These are phyloP conservation scores for Fusarium ambrosium DNA, from an alignment of 2,329 filamentous ascomycete species.

Conservation along the genomic window DNA sequence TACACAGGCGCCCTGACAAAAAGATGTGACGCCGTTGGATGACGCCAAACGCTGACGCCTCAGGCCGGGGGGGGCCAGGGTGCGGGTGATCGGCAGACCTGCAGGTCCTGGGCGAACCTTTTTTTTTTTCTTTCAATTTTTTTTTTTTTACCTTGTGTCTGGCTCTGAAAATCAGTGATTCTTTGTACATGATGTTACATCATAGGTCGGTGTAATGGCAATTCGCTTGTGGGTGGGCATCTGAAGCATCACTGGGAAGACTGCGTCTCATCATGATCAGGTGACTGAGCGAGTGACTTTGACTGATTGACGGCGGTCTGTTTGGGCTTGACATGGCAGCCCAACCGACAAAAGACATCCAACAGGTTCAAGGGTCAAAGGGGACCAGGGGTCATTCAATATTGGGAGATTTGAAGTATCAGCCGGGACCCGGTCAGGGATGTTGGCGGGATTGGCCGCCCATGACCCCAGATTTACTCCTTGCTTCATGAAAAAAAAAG, in stretches of 20 bases:
- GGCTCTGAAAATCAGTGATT: neutral
- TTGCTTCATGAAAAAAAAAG: slow-evolving; percentile 1
- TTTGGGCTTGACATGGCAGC: slow-evolving; percentile 1
- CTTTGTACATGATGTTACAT: slow-evolving; percentile 26
- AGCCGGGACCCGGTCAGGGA: neutral
- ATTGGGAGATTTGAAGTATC: neutral
- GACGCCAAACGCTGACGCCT: slow-evolving; percentile 18
- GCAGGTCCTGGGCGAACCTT: slow-evolving; percentile 4
- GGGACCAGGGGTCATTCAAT: neutral
- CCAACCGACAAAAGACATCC: neutral
- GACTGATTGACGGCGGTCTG: neutral
- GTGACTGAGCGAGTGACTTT: slow-evolving; percentile 6
- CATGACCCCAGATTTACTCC: slow-evolving; percentile 1
- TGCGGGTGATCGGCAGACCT: slow-evolving; percentile 29
- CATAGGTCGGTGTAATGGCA: slow-evolving; percentile 4
- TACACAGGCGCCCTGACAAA: neutral
- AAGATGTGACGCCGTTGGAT: slow-evolving; percentile 5
- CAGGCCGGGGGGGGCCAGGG: neutral
- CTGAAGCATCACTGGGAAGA: neutral
- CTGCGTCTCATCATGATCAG: slow-evolving; percentile 25
- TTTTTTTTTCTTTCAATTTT: neutral
- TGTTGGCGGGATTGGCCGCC: neutral
- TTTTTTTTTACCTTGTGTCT: neutral
- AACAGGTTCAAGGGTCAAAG: neutral
- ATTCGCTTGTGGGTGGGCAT: neutral